Evolutionary conservation across 441 rosid genomes (phyloP).

Genomic region (Populus trichocarpa): DNA sequence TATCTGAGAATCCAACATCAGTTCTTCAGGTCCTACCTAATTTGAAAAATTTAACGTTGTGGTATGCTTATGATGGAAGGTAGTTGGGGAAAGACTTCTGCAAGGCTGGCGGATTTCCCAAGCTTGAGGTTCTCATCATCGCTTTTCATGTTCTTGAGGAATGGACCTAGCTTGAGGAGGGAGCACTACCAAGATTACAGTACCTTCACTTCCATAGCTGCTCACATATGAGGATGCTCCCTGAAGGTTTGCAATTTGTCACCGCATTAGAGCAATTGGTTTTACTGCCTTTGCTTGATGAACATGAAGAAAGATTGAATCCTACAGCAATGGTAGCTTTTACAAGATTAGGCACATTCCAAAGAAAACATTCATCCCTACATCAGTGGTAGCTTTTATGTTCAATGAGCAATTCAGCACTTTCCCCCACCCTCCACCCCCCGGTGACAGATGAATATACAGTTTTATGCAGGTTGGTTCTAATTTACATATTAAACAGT

Average conservation of each 20-base stretch:
- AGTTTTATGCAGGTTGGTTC: background rate
- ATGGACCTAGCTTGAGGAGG: constrained; percentile 43
- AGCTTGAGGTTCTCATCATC: constrained; percentile 37
- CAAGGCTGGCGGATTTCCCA: constrained; percentile 36
- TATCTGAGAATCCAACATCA: constrained; percentile 35
- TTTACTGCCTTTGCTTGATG: constrained; percentile 39
- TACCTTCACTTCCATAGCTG: constrained; percentile 37
- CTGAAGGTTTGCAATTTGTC: constrained; percentile 43
- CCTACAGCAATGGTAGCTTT: constrained; percentile 36
- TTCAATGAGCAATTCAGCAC: background rate
- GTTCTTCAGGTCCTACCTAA: constrained; percentile 37
- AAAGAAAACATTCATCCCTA: constrained; percentile 18
- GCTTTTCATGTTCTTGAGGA: constrained; percentile 36
- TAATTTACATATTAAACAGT: too few relatives aligned
- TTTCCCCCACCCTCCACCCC: background rate
- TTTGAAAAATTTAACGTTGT: constrained; percentile 28
- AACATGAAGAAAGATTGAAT: constrained; percentile 31
- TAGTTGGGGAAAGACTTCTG: constrained; percentile 39
- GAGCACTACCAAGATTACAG: constrained; percentile 38
- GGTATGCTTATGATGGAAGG: constrained; percentile 36
- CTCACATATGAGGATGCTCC: constrained; percentile 31
- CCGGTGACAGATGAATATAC: constrained; percentile 14
- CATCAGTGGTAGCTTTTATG: constrained; percentile 18
- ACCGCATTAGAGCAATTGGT: constrained; percentile 30
- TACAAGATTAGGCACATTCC: constrained; percentile 39